A percentile compares a stretch with the other conserved stretches of the same genome.
Evolutionary conservation across 2,329 filamentous ascomycete species (phyloP).

Genomic region (Metarhizium album): DNA sequence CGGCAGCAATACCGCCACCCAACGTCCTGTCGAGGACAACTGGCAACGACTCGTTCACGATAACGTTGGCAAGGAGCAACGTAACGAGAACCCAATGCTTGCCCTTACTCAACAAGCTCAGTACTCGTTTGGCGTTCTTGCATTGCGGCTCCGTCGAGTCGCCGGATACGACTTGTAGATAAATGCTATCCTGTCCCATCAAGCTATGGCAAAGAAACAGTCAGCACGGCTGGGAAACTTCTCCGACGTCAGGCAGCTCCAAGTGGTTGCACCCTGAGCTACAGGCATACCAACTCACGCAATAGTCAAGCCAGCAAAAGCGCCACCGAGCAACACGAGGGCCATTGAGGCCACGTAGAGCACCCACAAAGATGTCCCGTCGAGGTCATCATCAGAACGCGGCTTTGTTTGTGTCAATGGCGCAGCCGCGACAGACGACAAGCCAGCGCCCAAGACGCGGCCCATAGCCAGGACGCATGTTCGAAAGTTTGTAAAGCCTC

Average conservation of each 20-base stretch:
- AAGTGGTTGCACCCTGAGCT: background rate
- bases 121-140: constrained; percentile 72
- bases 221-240: background rate
- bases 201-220: constrained; percentile 25
- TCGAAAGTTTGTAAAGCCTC: constrained; percentile 31
- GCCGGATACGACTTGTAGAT: constrained; percentile 85
- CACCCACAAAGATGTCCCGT: constrained; percentile 63
- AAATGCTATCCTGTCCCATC: constrained; percentile 81
- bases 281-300: constrained; percentile 42
- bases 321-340: constrained; percentile 79
- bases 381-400: constrained; percentile 32
- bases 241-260: background rate
- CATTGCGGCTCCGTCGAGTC: constrained; percentile 79
- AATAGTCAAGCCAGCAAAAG: constrained; percentile 89
- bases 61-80: constrained; percentile 86
- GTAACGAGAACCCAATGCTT: constrained; percentile 99
- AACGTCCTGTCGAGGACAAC: constrained; percentile 91
- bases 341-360: constrained; percentile 69
- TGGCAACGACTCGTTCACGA: constrained; percentile 92
- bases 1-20: constrained; percentile 87
- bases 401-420: constrained; percentile 24
- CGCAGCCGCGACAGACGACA: constrained; percentile 38
- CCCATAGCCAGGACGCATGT: constrained; percentile 40
- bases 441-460: constrained; percentile 37
- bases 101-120: constrained; percentile 69